Base-by-base conservation (phyloP, 148 eudicot genomes). In the Fagopyrum esculentum region DNA sequence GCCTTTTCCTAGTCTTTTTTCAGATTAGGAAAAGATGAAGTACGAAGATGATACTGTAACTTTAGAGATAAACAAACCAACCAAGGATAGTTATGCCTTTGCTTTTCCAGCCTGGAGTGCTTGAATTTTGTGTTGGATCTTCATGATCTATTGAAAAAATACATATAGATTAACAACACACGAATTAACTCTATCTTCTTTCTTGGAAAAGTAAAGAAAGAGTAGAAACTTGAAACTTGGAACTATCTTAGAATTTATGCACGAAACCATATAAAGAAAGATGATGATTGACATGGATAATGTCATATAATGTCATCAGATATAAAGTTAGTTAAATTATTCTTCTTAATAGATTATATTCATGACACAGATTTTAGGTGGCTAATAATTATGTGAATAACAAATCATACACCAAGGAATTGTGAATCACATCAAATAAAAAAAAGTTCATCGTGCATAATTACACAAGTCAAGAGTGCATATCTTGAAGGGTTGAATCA, bases 91-190 rank as follows among this genome's bases (percentile, higher is more conserved):
- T 78, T 81, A 93, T 17, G 84, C 97, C 90, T 89, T 93, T 19
- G 87, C 88, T 80, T 89, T 93, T 77, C 97, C 98, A 80, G 97
- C 91, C 81, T 93, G 93, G 26, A 89, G 82, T 77, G 89, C 78
- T 81, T 93, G 97, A 71, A 91, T 88, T 86, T 84, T 87, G 81
- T 93, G 97, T 71, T 93, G 98, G 71, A 85, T 60, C 85, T 93
- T 89, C 74, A 83, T 29, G 10, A 91, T 85, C 97, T 93, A 84
- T 79, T 82, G 9, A 17, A 9, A 19, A 74, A 45, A 52, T 73
- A 63, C 16, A 43, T 22, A 22, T 22, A 22, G 26, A 22, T 6
- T 60, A 57, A 45, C 57, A 57, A 74, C 45, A 69, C 70, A 8
- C 43, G 16, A 15, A 49, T 64, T 64, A 64, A 26, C 35, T 8